Evolutionary conservation across 2,329 filamentous ascomycete genomes (phyloP).

Genomic region (Trichophyton schoenleinii): DNA sequence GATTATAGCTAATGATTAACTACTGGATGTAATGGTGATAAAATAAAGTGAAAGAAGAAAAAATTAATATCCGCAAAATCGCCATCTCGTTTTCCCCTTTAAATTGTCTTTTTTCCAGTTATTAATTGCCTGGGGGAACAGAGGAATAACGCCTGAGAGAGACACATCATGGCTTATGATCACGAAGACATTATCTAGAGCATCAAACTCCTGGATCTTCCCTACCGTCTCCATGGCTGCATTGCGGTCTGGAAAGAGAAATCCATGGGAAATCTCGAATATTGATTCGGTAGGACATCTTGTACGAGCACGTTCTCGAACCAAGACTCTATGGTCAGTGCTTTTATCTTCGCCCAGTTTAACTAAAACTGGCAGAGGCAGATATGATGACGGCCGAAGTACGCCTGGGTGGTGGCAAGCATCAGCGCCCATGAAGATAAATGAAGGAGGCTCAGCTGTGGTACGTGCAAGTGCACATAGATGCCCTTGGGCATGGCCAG

Average conservation of each 20-base stretch:
- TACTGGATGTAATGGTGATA: not conserved
- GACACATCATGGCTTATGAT: not conserved
- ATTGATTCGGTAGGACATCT: not conserved
- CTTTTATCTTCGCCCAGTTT: not conserved
- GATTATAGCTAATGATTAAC: not conserved
- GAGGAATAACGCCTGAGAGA: not conserved
- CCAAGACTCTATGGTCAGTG: not conserved
- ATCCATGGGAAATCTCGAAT: not conserved
- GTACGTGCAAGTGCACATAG: conserved; percentile 20
- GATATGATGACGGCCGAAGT: conserved; percentile 20
- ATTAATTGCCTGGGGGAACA: not conserved
- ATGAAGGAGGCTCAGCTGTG: conserved; percentile 14
- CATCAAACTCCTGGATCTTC: not conserved
- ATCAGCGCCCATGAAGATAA: conserved; percentile 21
- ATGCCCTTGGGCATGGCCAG: conserved; percentile 20
- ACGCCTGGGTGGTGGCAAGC: conserved; percentile 18
- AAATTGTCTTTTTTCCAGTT: not conserved
- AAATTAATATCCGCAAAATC: not conserved
- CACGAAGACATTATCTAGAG: not conserved
- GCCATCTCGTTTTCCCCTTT: not conserved
- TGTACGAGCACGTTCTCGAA: not conserved
- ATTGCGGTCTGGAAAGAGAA: not conserved
- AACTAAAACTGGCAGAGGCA: not conserved
- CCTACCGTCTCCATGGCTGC: not conserved
- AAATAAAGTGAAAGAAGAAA: not conserved